Percentiles rank a stretch among this genome's conserved stretches.
phyloP scores from a whole-genome alignment of 192 early-diverging fungal genomes.

The Podila epigama region DNA sequence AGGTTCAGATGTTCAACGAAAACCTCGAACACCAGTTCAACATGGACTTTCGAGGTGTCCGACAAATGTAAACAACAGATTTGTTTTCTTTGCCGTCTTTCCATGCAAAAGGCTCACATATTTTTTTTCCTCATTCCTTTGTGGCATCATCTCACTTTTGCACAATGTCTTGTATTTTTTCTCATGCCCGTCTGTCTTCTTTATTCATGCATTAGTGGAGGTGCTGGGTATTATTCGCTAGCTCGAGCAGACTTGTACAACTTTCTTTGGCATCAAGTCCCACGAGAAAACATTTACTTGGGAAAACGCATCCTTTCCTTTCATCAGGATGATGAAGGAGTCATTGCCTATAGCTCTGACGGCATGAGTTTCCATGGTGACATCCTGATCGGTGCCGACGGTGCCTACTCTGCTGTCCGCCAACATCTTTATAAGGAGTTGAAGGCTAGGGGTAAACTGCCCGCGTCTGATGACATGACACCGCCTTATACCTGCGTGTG shows the following conservation, averaged over 20 bases:
- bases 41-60: background rate
- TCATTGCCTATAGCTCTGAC: background rate
- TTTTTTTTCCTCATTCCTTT: no score
- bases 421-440: background rate
- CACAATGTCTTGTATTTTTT: background rate
- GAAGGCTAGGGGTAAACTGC: background rate
- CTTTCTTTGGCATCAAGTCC: background rate
- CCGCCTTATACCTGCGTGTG: background rate
- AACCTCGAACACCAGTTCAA: background rate
- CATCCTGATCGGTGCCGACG: background rate
- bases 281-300: background rate
- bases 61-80: background rate
- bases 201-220: background rate
- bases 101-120: no score
- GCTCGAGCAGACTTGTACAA: background rate
- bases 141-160: background rate
- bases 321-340: background rate
- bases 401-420: background rate
- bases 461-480: background rate
- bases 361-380: background rate
- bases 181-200: background rate
- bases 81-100: background rate
- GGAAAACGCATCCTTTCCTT: background rate
- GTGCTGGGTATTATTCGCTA: background rate
- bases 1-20: background rate